Evolutionary conservation across 495 filamentous ascomycete genomes (phyloP).

Genomic region (Pyrenula aspistea): DNA sequence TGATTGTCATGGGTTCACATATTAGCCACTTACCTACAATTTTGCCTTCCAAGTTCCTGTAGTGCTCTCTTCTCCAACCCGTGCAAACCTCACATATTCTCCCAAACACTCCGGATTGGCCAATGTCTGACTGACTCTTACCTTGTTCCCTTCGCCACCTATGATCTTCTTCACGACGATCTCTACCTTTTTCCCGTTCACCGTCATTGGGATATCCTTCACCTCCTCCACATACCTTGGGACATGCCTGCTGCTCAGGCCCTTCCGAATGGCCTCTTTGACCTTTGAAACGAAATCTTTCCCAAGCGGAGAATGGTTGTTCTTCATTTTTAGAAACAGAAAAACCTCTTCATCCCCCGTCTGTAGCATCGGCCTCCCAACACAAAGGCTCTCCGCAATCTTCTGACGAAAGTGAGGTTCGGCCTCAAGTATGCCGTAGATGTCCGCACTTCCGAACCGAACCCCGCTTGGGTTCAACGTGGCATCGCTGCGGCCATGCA

Average conservation of each 20-base stretch:
- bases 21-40: too few relatives aligned
- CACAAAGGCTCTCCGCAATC: slow-evolving; percentile 57
- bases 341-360: slow-evolving; percentile 66
- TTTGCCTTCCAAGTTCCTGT: slow-evolving; percentile 25
- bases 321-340: slow-evolving; percentile 62
- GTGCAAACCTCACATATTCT: slow-evolving; percentile 70
- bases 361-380: slow-evolving; percentile 55
- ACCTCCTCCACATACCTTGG: slow-evolving; percentile 71
- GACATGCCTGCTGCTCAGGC: slow-evolving; percentile 60
- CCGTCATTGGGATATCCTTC: slow-evolving; percentile 59
- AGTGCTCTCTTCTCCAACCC: slow-evolving; percentile 48
- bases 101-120: slow-evolving; percentile 63
- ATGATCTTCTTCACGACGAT: slow-evolving; percentile 78
- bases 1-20: too few relatives aligned
- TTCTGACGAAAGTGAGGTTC: slow-evolving; percentile 37
- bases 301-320: slow-evolving; percentile 17
- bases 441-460: slow-evolving; percentile 66
- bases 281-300: slow-evolving; percentile 44
- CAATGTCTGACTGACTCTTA: slow-evolving; percentile 66
- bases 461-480: slow-evolving; percentile 73
- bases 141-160: slow-evolving; percentile 46
- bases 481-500: slow-evolving; percentile 66
- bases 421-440: slow-evolving; percentile 62
- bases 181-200: slow-evolving; percentile 81
- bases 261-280: slow-evolving; percentile 47